These are phyloP conservation scores for Trifolium pratense DNA, from an alignment of 306 rosid genomes.

Conservation along the genomic window DNA sequence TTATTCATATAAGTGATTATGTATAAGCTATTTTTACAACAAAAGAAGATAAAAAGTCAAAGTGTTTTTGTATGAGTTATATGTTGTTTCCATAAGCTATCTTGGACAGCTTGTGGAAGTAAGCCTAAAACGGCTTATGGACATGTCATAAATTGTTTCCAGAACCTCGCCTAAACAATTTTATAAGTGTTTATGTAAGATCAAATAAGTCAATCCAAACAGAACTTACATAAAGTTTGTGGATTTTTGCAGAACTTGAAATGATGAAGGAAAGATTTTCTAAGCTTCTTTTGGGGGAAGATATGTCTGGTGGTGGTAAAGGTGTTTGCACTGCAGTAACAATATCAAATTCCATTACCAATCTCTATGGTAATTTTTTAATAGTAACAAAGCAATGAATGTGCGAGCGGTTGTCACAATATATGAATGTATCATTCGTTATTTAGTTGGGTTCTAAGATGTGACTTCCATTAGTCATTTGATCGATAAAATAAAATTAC, in stretches of 20 bases:
- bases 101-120: no score
- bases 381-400: background rate
- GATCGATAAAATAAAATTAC: background rate
- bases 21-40: background rate
- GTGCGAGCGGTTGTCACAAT: background rate
- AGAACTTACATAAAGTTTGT: constrained; percentile 10
- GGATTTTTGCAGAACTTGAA: constrained; percentile 64
- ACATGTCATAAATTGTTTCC: background rate
- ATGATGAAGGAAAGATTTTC: constrained; percentile 88
- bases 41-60: background rate
- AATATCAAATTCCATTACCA: constrained; percentile 87
- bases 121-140: background rate
- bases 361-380: constrained; percentile 76
- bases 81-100: background rate
- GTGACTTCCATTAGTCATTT: background rate
- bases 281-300: constrained; percentile 91
- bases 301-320: constrained; percentile 97
- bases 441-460: no score
- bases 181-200: background rate
- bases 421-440: no score
- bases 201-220: background rate
- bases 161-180: background rate
- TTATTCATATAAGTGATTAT: background rate
- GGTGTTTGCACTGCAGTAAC: constrained; percentile 97
- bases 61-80: background rate